These are phyloP conservation scores for Colletotrichum abscissum DNA, from an alignment of 2,329 filamentous ascomycete species.

Conservation along the genomic window DNA sequence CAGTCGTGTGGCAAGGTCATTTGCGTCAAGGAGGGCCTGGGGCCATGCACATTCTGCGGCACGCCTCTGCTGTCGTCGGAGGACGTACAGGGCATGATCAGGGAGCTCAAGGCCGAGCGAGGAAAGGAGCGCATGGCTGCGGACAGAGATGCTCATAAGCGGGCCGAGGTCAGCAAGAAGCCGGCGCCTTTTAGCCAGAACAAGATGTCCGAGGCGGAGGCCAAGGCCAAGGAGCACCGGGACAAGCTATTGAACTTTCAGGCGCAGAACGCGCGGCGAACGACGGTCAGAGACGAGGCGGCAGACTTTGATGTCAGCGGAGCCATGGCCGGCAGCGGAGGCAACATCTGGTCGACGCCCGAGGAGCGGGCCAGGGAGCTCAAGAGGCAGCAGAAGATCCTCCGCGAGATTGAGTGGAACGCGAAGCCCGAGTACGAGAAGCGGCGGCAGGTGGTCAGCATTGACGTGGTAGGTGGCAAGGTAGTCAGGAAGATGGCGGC, in stretches of 20 bases:
- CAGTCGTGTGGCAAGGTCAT: conserved; percentile 93
- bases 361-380: conserved; percentile 85
- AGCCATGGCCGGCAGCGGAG: conserved; percentile 54
- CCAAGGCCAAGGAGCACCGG: conserved; percentile 79
- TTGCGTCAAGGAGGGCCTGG: conserved; percentile 92
- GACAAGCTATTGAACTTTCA: conserved; percentile 87
- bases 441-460: conserved; percentile 83
- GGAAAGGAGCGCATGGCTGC: conserved; percentile 87
- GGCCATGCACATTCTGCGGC: conserved; percentile 92
- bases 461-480: conserved; percentile 83
- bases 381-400: conserved; percentile 84
- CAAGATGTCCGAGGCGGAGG: conserved; percentile 67
- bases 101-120: conserved; percentile 84
- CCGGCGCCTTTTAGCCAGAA: conserved; percentile 70
- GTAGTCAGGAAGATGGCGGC: conserved; percentile 79
- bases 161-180: conserved; percentile 71
- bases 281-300: conserved; percentile 88
- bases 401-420: conserved; percentile 89
- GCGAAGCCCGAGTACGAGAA: conserved; percentile 90
- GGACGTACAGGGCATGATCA: conserved; percentile 88
- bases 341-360: conserved; percentile 86
- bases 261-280: conserved; percentile 85
- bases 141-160: conserved; percentile 77
- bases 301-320: conserved; percentile 67
- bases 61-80: conserved; percentile 75